Evolutionary conservation across 768 basidiomycete genomes (phyloP).

Genomic region (Daedaleopsis sinensis): DNA sequence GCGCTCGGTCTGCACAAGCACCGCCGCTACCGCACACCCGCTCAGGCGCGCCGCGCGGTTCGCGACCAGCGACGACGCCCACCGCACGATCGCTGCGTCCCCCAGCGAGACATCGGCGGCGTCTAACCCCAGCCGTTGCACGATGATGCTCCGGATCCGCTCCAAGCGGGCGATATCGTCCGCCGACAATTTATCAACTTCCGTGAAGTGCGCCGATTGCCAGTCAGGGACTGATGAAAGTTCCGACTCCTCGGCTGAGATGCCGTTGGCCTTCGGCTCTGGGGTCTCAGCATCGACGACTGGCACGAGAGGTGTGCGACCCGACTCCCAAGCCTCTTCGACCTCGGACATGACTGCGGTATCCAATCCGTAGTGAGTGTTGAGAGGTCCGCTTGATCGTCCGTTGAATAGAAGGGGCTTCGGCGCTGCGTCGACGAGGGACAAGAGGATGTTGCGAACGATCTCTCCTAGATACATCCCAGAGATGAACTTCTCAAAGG

Average conservation of each 20-base stretch:
- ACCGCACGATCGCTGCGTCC: slow-evolving; percentile 71
- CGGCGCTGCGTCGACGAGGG: slow-evolving; percentile 78
- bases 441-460: slow-evolving; percentile 79
- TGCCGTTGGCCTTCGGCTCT: slow-evolving; percentile 19
- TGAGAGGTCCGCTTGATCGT: slow-evolving; percentile 68
- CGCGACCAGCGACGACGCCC: slow-evolving; percentile 79
- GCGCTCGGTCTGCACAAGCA: slow-evolving; percentile 79
- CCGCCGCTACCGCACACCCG: slow-evolving; percentile 84
- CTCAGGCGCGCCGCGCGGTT: slow-evolving; percentile 83
- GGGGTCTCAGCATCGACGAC: slow-evolving; percentile 7
- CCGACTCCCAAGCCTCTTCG: slow-evolving; percentile 68
- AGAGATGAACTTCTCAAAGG: slow-evolving; percentile 97
- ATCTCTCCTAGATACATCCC: slow-evolving; percentile 99
- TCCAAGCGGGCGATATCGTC: slow-evolving; percentile 44
- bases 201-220: slow-evolving; percentile 27
- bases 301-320: slow-evolving; percentile 14
- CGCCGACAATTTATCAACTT: slow-evolving; percentile 24
- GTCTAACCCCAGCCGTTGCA: slow-evolving; percentile 61
- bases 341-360: slow-evolving; percentile 89
- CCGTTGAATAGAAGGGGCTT: slow-evolving; percentile 79
- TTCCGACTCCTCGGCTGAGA: not conserved
- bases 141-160: slow-evolving; percentile 61
- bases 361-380: slow-evolving; percentile 93
- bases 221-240: slow-evolving; percentile 11
- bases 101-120: slow-evolving; percentile 50